Conservation (phyloP, 2,329 filamentous ascomycete species). For the Colletotrichum magnum region DNA sequence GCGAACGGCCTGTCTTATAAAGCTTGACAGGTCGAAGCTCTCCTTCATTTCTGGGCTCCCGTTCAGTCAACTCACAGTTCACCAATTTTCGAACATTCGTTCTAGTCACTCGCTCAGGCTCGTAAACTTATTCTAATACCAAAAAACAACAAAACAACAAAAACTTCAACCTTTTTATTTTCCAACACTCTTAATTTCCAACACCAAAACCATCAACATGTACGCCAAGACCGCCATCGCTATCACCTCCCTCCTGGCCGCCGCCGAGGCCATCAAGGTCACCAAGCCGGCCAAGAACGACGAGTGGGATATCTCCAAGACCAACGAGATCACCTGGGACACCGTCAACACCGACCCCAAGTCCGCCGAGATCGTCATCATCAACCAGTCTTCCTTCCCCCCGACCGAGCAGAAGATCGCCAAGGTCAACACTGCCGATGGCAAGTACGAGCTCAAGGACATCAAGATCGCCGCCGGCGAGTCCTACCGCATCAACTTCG, state of each 20-base stretch:
- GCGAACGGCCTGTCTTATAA: slow-evolving; percentile 34
- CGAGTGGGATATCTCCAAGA: slow-evolving; percentile 35
- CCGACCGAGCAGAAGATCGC: slow-evolving; percentile 14
- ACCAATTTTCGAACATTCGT: slow-evolving; percentile 32
- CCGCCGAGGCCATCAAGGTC: slow-evolving; percentile 35
- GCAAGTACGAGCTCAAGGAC: slow-evolving; percentile 38
- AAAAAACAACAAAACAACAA: slow-evolving; percentile 6
- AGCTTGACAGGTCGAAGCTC: slow-evolving; percentile 26
- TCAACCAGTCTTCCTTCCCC: slow-evolving; percentile 33
- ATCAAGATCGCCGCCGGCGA: slow-evolving; percentile 14
- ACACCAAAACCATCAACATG: slow-evolving; percentile 28
- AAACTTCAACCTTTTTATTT: slow-evolving; percentile 3
- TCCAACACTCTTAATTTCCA: slow-evolving; percentile 3
- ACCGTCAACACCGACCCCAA: slow-evolving; percentile 33
- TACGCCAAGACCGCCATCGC: slow-evolving; percentile 36
- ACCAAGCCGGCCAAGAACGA: slow-evolving; percentile 35
- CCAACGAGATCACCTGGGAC: slow-evolving; percentile 38
- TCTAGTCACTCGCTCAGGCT: slow-evolving; percentile 39
- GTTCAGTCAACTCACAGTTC: slow-evolving; percentile 35
- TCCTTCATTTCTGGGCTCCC: not conserved
- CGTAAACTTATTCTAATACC: slow-evolving; percentile 32
- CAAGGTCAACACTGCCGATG: slow-evolving; percentile 36
- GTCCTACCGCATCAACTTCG: slow-evolving; percentile 35
- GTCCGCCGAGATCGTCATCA: slow-evolving; percentile 33
- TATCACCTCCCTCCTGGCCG: slow-evolving; percentile 34